Evolutionary conservation across 495 filamentous ascomycete species (phyloP), one percentile per base, ranked within the genome.

Genomic region (Penicillium coprophilum): DNA sequence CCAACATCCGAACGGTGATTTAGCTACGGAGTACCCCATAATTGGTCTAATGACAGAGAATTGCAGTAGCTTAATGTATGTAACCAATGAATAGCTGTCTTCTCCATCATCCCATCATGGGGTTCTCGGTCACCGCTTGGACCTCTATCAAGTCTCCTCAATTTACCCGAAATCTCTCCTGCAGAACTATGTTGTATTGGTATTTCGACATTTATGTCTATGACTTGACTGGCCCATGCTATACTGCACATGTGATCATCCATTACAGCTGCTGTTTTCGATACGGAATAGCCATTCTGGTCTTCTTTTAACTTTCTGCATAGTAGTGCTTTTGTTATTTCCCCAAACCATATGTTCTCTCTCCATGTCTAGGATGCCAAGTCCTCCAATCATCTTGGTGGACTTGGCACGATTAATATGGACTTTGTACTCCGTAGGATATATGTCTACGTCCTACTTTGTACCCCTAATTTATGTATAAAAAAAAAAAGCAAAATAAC

Each of bases 231-330:
- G 43, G 24, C 28, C 24, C 24, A 27, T 27, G 24, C 4, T 27
- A 27, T 5, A 5, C 24, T 27, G 24, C 24, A 27, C 24, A 27
- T 27, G 24, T 2, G 49, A 53, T 53, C 50, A 32, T 30, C 50
- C 27, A 10, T 7, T 43, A 10, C 28, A 47, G 45, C 55, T 50
- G 50, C 60, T 56, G 40, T 59, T 59, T 59, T 62, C 12, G 56
- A 56, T 34, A 56, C 60, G 60, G 60, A 51, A 54, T 23, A 6
- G 39, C 21, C 19, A 40, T 20, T 23, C 24, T 52, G 9, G 46
- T 28, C 9, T 15, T 17, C n/a, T 52, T 43, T 15, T 40, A 40
- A 52, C 27, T 41, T 49, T 36, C 46, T 12, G 15, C n/a, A 3
- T 2, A 17, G 34, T 38, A 7, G 32, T 36, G 32, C 13, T 15